A percentile compares a stretch with the other conserved stretches of the same genome.
These are phyloP conservation scores for Plasmodium vivax DNA, from an alignment of 169 alveolate species.

Conservation along the genomic window DNA sequence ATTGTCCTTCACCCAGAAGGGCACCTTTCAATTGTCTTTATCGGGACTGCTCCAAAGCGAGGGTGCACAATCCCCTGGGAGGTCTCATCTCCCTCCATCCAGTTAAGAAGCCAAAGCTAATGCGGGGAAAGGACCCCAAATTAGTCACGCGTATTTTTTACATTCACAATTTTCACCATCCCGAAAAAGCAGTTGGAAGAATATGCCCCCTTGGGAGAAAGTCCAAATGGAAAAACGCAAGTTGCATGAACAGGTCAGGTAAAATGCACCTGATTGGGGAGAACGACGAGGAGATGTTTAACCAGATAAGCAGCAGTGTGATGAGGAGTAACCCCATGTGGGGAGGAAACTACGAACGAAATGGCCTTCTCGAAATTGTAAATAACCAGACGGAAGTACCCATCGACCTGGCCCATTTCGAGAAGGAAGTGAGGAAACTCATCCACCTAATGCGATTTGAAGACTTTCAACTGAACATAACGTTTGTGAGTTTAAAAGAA, in stretches of 20 bases:
- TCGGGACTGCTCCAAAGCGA: neutral
- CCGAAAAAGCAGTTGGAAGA: neutral
- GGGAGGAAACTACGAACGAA: neutral
- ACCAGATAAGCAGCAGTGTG: neutral
- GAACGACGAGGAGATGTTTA: neutral
- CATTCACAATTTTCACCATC: neutral
- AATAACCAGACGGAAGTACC: constrained; percentile 55
- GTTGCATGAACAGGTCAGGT: neutral
- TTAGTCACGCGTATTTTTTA: neutral
- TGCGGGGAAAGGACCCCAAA: neutral
- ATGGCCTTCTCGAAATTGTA: constrained; percentile 40
- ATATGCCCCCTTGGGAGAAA: neutral
- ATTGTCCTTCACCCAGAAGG: neutral
- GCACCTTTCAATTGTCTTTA: neutral
- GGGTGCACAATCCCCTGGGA: neutral
- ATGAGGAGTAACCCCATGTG: neutral
- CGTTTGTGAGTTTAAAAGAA: constrained; percentile 37
- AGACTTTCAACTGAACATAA: constrained; percentile 24
- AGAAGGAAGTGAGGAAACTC: constrained; percentile 59
- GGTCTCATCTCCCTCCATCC: neutral
- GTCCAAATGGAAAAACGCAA: neutral
- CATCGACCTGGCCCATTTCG: constrained; percentile 28
- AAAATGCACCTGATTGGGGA: constrained; percentile 1
- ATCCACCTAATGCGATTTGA: constrained; percentile 17
- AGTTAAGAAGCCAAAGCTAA: neutral